These are phyloP conservation scores for Corymbia calophylla DNA, from an alignment of 441 rosid species.

Conservation along the genomic window DNA sequence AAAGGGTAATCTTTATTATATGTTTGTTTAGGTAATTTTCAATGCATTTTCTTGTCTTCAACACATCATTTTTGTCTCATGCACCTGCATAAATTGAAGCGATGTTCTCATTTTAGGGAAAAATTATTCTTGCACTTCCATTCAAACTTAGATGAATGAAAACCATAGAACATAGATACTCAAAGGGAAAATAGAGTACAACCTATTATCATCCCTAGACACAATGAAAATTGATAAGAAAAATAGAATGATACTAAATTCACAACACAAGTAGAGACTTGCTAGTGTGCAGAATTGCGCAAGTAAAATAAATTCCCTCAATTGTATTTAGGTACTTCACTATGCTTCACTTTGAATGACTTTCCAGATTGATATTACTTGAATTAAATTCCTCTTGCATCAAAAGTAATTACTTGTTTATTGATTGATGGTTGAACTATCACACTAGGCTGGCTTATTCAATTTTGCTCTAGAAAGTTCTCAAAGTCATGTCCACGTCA, in stretches of 20 bases:
- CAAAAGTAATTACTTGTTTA: neutral
- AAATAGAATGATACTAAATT: neutral
- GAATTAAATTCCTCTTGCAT: neutral
- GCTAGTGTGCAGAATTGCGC: neutral
- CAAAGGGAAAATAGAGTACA: neutral
- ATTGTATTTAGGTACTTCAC: neutral
- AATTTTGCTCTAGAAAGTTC: neutral
- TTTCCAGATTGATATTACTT: neutral
- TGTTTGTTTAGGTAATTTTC: neutral
- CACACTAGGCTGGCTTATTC: accelerated
- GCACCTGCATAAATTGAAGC: neutral
- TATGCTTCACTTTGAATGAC: neutral
- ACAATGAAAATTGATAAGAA: neutral
- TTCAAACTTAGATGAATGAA: neutral
- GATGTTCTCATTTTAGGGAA: neutral
- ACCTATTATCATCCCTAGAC: neutral
- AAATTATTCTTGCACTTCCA: neutral
- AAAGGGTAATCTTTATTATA: neutral
- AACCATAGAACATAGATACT: neutral
- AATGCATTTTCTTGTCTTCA: neutral
- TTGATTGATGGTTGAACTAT: neutral
- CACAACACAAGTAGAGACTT: neutral
- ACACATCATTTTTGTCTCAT: neutral
- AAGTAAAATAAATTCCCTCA: neutral
- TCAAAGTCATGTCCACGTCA: neutral